These are phyloP conservation scores for Chalaropsis thielavioides DNA, from an alignment of 2,329 filamentous ascomycete genomes.

Conservation along the genomic window DNA sequence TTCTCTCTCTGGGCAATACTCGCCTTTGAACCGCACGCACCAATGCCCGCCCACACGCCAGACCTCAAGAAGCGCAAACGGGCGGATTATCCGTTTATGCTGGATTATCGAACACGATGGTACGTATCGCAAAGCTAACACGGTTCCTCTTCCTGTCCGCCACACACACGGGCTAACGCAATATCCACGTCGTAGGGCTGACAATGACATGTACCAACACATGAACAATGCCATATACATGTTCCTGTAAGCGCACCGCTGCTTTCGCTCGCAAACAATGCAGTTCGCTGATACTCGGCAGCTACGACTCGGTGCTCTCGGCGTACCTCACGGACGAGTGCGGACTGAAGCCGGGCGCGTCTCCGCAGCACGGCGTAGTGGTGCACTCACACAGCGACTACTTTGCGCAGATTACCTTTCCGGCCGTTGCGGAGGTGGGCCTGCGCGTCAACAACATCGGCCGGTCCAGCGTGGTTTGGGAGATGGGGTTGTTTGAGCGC, in stretches of 20 bases:
- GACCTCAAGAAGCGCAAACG: constrained; percentile 23
- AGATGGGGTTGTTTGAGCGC: constrained; percentile 71
- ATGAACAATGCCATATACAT: constrained; percentile 86
- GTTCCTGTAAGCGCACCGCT: constrained; percentile 42
- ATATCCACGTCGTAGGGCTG: constrained; percentile 44
- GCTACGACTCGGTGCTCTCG: constrained; percentile 83
- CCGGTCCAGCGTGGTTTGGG: constrained; percentile 76
- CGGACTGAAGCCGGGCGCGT: constrained; percentile 53
- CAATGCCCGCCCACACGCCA: not conserved
- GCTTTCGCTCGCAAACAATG: not conserved
- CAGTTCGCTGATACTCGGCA: constrained; percentile 22
- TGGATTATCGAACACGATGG: constrained; percentile 83
- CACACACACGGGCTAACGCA: not conserved
- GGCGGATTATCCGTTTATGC: constrained; percentile 59
- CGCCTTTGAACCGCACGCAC: too few relatives aligned
- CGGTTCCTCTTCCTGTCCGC: not conserved
- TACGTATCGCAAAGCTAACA: constrained; percentile 26
- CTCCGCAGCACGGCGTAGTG: constrained; percentile 64
- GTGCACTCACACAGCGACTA: constrained; percentile 79
- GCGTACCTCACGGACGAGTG: constrained; percentile 72
- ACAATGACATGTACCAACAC: constrained; percentile 92
- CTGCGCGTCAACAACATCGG: constrained; percentile 73
- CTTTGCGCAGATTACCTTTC: constrained; percentile 68
- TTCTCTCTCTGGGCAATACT: not conserved
- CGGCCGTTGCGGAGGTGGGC: constrained; percentile 65